Evolutionary conservation across 768 basidiomycete genomes (phyloP), one percentile per base, ranked within the genome.

Genomic region (Hericium erinaceus): DNA sequence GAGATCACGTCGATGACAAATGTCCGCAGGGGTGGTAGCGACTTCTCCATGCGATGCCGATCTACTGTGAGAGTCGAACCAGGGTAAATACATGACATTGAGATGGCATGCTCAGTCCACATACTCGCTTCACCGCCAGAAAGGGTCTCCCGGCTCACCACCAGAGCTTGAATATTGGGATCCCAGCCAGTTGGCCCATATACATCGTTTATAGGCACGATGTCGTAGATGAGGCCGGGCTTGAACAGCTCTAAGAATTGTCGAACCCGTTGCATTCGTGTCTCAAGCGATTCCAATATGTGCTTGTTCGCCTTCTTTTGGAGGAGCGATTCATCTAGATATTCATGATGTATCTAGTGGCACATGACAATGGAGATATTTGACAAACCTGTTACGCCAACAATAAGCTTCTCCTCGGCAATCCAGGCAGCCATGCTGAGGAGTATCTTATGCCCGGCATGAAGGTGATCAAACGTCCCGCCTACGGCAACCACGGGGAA

Each of bases 381-480:
- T 22, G n/a, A 64, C 77, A 65, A 57, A 88, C 91, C 87, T 55
- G 92, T 90, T 40, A 98, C 75, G 4, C 97, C 97, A 61, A 98
- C 84, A 60, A 98, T 91, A 65, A 98, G 73, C 69, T 93, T 94
- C 60, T 77, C 69, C 48, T 72, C 68, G 0, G 94, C 77, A 57
- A 98, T 84, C 80, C 87, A 93, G 1, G 90, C 84, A 12, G 83
- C 87, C 84, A 97, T 92, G 66, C 92, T 90, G 11, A 99, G 80
- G 28, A 99, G 81, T 59, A 99, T 95, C 72, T 97, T 97, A 74
- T 99, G 97, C 0, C 95, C 97, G 3, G 93, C 83, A 67, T 99
- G 97, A 15, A 99, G 81, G 69, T 98, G 97, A 72, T 99, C 97
- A 70, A 98, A 98, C 0, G 97, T 98, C 0, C 97, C 97, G 6